Base-by-base conservation (phyloP, 768 basidiomycete genomes). In the Boletus subparvulus region DNA sequence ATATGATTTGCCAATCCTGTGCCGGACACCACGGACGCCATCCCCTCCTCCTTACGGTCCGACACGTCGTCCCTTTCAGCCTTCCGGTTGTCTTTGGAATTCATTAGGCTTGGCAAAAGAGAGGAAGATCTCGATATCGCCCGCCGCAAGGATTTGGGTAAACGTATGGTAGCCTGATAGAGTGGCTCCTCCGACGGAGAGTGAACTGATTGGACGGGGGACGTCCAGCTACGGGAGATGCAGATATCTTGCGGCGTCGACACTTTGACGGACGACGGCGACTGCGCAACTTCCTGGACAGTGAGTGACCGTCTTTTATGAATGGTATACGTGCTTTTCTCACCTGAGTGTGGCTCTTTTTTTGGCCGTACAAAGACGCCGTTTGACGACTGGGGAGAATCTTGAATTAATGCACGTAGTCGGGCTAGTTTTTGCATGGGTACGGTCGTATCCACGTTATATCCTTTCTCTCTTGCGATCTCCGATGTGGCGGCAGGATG, bases 271-370 rank as follows among this genome's bases (percentile, higher is more conserved):
- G 37, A 28, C 6, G 43, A 19, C 19, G 36, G 32, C 9, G 40
- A 19, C 19, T 41, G 30, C 42, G n/a, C 46, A 12, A 24, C 58
- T 63, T 53, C 6, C 9, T 17, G 3, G 7, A 45, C 2, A 6
- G 48, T 68, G 33, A 65, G 53, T 28, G 37, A 49, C 41, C 16
- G 2, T 36, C 16, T 17, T 47, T 3, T 4, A 28, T n/a, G 47
- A 41, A 19, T 8, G 13, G 16, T 3, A 35, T 13, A 17, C 4
- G 2, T 7, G 26, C 19, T 1, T 12, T 21, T 8, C 63, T 54
- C 28, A 66, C 65, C 61, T 59, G 37, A 21, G 8, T 9, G 52
- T 14, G 39, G 9, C n/a, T 44, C 52, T 16, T 36, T 43, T 12
- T 42, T 36, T 24, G 35, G 8, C 33, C 19, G 19, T 9, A 12